phyloP scores from a whole-genome alignment of 768 basidiomycete genomes.

The Hirschioporus abietinus region DNA sequence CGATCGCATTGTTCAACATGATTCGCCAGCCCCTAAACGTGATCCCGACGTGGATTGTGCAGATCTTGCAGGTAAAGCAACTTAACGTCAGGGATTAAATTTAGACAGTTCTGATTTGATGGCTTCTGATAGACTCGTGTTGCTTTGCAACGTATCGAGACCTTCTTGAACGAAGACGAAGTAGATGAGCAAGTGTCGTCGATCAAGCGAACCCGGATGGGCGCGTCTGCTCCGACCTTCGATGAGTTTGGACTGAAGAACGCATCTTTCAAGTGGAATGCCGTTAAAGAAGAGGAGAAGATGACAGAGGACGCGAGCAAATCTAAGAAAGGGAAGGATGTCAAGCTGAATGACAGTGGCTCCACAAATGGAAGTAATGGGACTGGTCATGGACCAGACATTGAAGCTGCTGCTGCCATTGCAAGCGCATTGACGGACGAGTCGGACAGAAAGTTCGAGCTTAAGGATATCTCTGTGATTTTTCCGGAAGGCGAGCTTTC shows the following conservation, averaged over 20 bases:
- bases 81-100: background rate
- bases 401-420: constrained; percentile 15
- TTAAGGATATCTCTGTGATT: constrained; percentile 56
- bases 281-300: constrained; percentile 35
- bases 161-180: constrained; percentile 67
- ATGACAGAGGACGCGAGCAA: constrained; percentile 21
- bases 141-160: constrained; percentile 60
- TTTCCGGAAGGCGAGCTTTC: constrained; percentile 74
- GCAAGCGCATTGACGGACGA: constrained; percentile 19
- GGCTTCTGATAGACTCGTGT: constrained; percentile 43
- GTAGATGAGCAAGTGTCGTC: constrained; percentile 63
- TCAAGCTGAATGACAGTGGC: constrained; percentile 11
- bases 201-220: constrained; percentile 38
- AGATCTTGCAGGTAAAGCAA: constrained; percentile 51
- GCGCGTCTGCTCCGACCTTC: constrained; percentile 26
- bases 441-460: constrained; percentile 50
- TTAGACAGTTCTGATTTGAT: background rate
- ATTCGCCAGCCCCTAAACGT: constrained; percentile 72
- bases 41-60: constrained; percentile 76
- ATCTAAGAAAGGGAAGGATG: constrained; percentile 11
- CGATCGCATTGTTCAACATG: constrained; percentile 84
- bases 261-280: constrained; percentile 60
- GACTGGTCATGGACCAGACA: constrained; percentile 8
- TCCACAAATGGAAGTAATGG: constrained; percentile 10
- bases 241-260: constrained; percentile 51